Evolutionary conservation across 2,329 filamentous ascomycete genomes (phyloP).

Genomic region (Dothistroma pini): DNA sequence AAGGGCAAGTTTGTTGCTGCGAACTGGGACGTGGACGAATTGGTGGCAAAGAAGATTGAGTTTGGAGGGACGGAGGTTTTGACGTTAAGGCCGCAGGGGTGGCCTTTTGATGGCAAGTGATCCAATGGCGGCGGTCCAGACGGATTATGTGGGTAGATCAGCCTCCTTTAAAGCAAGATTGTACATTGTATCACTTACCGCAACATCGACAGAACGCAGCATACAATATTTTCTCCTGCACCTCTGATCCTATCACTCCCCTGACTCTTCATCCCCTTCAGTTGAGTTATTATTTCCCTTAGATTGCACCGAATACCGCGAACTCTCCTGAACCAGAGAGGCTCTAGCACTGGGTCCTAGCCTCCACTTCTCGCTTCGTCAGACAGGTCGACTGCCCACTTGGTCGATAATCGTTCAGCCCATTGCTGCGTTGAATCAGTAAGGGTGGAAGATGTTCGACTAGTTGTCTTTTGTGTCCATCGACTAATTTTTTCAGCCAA

Average conservation of each 20-base stretch:
- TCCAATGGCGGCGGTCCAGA: neutral
- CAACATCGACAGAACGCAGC: too few relatives aligned
- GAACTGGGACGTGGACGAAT: slow-evolving; percentile 22
- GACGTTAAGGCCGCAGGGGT: neutral
- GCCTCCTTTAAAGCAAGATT: too few relatives aligned
- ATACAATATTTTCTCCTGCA: too few relatives aligned
- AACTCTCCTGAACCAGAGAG: neutral
- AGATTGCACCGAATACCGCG: neutral
- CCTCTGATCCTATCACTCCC: too few relatives aligned
- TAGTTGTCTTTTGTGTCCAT: neutral
- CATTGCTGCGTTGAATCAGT: neutral
- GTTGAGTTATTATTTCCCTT: neutral
- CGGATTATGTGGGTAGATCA: neutral
- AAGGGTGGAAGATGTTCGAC: neutral
- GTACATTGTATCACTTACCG: too few relatives aligned
- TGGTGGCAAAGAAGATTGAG: slow-evolving; percentile 22
- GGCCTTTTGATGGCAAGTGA: neutral
- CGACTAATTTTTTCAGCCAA: neutral
- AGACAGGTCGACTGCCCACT: neutral
- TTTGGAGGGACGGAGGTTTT: slow-evolving; percentile 9
- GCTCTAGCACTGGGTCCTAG: neutral
- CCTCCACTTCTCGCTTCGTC: neutral
- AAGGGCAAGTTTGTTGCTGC: slow-evolving; percentile 33
- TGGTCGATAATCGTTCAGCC: neutral
- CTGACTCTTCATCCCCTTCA: neutral